These are phyloP conservation scores for Trichosporon coremiiforme DNA, from an alignment of 1,284 basidiomycete species.

Conservation along the genomic window DNA sequence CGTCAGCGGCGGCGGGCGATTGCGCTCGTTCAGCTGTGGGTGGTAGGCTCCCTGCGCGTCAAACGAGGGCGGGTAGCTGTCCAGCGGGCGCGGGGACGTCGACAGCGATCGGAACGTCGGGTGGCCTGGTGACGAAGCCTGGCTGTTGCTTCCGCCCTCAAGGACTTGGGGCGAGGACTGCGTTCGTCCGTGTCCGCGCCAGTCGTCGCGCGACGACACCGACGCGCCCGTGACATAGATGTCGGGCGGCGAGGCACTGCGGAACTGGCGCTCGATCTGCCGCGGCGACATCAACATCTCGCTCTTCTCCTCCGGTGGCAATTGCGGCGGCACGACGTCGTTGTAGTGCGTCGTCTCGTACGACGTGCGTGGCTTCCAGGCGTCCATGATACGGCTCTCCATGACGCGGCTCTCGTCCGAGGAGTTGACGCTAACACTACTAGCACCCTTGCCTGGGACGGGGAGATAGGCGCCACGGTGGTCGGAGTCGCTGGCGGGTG, in stretches of 20 bases:
- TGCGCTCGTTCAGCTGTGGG: slow-evolving; percentile 25
- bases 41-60: neutral
- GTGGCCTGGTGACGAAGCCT: neutral
- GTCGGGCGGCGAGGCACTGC: neutral
- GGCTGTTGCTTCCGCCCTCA: neutral
- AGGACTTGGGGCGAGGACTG: slow-evolving; percentile 39
- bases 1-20: slow-evolving; percentile 40
- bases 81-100: slow-evolving; percentile 14
- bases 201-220: slow-evolving; percentile 28
- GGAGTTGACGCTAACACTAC: slow-evolving; percentile 16
- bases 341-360: slow-evolving; percentile 18
- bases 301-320: slow-evolving; percentile 25
- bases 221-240: slow-evolving; percentile 21
- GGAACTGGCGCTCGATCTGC: neutral
- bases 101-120: slow-evolving; percentile 23
- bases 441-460: slow-evolving; percentile 16
- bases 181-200: slow-evolving; percentile 32
- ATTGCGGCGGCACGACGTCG: slow-evolving; percentile 10
- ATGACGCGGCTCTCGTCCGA: slow-evolving; percentile 33
- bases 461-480: slow-evolving; percentile 30
- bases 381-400: slow-evolving; percentile 45
- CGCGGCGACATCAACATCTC: slow-evolving; percentile 10
- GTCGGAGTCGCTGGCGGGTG: slow-evolving; percentile 3
- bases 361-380: slow-evolving; percentile 26
- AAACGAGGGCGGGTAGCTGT: slow-evolving; percentile 7